phyloP scores from a whole-genome alignment of 805 yeast genomes.

The Wickerhamiella domercqiae region DNA sequence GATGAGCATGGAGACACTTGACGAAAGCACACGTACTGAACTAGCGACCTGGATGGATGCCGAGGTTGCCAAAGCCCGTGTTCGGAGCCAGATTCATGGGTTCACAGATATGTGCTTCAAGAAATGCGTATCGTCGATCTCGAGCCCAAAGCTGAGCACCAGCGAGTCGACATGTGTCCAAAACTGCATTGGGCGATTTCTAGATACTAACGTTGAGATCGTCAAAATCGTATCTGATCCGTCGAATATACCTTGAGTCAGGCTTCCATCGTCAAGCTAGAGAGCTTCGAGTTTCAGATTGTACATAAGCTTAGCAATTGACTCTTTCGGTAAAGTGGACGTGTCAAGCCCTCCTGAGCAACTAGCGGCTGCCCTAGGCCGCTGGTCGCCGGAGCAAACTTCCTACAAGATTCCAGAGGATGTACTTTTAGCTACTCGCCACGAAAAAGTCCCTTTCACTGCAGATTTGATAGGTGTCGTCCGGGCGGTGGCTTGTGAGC shows the following conservation, averaged over 20 bases:
- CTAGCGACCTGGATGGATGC: constrained; percentile 60
- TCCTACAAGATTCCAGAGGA: no score
- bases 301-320: neutral
- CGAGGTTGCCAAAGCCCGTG: constrained; percentile 75
- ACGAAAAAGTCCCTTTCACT: no score
- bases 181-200: constrained; percentile 71
- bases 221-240: constrained; percentile 34
- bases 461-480: no score
- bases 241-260: neutral
- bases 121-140: constrained; percentile 45
- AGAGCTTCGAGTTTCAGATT: neutral
- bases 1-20: constrained; percentile 29
- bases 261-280: neutral
- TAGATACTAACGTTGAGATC: constrained; percentile 75
- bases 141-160: constrained; percentile 31
- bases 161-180: constrained; percentile 58
- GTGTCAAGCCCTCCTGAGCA: no score
- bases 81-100: constrained; percentile 59
- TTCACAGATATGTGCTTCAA: constrained; percentile 87
- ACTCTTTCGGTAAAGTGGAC: constrained; percentile 6
- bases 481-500: neutral
- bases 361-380: no score
- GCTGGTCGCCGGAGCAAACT: no score
- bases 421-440: no score
- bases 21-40: constrained; percentile 58